These are phyloP conservation scores for Purshia tridentata DNA, from an alignment of 306 rosid species.

Conservation along the genomic window DNA sequence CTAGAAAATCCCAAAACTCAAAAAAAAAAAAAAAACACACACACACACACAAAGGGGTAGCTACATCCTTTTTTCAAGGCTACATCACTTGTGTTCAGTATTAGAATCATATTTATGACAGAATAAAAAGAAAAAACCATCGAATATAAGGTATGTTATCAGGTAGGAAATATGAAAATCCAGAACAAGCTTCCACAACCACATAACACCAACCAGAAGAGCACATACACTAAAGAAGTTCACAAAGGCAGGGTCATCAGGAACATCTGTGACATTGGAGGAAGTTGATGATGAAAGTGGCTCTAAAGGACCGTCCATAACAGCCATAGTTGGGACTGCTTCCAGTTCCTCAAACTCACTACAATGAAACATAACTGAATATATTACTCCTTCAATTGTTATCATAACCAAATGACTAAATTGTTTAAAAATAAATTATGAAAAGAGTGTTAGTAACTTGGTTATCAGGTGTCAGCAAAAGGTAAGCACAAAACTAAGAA, in stretches of 20 bases:
- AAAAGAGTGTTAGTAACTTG: neutral
- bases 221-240: slow-evolving; percentile 34
- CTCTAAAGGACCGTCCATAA: slow-evolving; percentile 60
- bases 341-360: slow-evolving; percentile 82
- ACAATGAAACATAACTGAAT: slow-evolving; percentile 4
- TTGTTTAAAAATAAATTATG: neutral
- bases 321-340: slow-evolving; percentile 48
- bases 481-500: neutral
- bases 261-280: slow-evolving; percentile 41
- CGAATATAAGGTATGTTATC: neutral
- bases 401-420: neutral
- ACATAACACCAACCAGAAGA: neutral
- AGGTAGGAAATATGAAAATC: neutral
- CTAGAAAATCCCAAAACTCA: neutral
- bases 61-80: neutral
- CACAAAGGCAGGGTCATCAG: slow-evolving; percentile 55
- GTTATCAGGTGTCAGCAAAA: too few relatives aligned
- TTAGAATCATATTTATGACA: neutral
- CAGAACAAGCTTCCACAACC: slow-evolving; percentile 17
- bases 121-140: neutral
- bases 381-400: slow-evolving; percentile 7
- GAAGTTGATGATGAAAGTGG: slow-evolving; percentile 51
- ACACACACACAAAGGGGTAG: neutral
- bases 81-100: neutral
- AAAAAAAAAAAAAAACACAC: neutral